phyloP scores from a whole-genome alignment of 495 filamentous ascomycete genomes.

The Hypoxylon rickii region DNA sequence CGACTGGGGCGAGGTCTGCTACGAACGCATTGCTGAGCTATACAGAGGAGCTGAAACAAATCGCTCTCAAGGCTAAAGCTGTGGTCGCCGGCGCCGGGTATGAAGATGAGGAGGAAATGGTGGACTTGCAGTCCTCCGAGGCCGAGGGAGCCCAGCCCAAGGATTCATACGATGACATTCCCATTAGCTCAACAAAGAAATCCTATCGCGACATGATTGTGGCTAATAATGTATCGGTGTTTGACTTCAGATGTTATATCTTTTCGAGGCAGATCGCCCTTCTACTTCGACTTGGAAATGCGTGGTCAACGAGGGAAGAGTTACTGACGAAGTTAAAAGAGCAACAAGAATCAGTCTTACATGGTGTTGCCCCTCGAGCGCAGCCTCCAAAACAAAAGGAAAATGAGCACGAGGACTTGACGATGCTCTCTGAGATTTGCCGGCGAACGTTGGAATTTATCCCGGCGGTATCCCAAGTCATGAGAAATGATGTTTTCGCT shows the following conservation, averaged over 20 bases:
- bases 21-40: conserved; percentile 61
- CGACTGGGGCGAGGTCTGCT: conserved; percentile 50
- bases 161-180: conserved; percentile 54
- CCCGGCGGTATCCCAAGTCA: conserved; percentile 71
- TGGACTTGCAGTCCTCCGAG: conserved; percentile 51
- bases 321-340: conserved; percentile 61
- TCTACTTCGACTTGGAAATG: conserved; percentile 80
- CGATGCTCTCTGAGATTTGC: conserved; percentile 79
- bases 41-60: conserved; percentile 71
- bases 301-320: conserved; percentile 59
- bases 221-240: conserved; percentile 94
- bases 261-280: conserved; percentile 88
- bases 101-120: conserved; percentile 51
- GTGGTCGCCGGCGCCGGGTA: conserved; percentile 37
- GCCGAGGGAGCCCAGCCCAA: conserved; percentile 35
- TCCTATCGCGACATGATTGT: conserved; percentile 90
- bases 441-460: conserved; percentile 79
- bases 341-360: conserved; percentile 56
- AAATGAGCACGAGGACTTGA: conserved; percentile 71
- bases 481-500: conserved; percentile 72
- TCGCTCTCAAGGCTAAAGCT: conserved; percentile 54
- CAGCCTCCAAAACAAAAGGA: conserved; percentile 52
- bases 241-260: conserved; percentile 94
- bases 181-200: conserved; percentile 75
- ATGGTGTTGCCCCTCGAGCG: conserved; percentile 55